Percentiles rank a stretch among this genome's conserved stretches.
phyloP scores from a whole-genome alignment of 2,329 filamentous ascomycete genomes.

The Colletotrichum sp. region DNA sequence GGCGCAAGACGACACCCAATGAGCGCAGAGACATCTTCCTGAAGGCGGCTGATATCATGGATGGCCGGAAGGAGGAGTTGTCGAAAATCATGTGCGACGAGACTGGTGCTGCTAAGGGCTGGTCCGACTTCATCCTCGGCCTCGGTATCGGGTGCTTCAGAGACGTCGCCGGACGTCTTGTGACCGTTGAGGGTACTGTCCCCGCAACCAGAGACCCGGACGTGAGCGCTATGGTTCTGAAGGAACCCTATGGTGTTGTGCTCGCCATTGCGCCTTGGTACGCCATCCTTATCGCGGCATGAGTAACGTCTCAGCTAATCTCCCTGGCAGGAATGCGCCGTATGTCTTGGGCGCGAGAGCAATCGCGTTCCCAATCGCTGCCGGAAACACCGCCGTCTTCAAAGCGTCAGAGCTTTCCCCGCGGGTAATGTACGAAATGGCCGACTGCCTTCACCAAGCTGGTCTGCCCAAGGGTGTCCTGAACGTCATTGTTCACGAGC shows the following conservation, averaged over 20 bases:
- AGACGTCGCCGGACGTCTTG: conserved; percentile 42
- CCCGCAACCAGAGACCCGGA: conserved; percentile 44
- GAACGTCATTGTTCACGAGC: conserved; percentile 71
- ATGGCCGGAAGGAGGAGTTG: conserved; percentile 57
- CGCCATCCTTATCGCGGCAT: background rate
- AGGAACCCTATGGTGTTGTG: conserved; percentile 79
- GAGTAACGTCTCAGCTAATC: background rate
- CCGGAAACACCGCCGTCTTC: conserved; percentile 77
- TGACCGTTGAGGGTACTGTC: conserved; percentile 33
- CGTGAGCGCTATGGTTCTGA: conserved; percentile 61
- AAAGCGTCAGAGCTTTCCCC: conserved; percentile 75
- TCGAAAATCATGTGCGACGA: conserved; percentile 54
- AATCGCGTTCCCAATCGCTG: conserved; percentile 70
- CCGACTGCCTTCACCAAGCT: conserved; percentile 70
- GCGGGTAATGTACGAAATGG: conserved; percentile 65
- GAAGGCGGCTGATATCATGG: conserved; percentile 63
- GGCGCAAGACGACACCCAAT: conserved; percentile 62
- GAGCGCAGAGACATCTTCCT: conserved; percentile 65
- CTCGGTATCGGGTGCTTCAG: conserved; percentile 34
- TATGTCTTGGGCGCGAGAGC: conserved; percentile 58
- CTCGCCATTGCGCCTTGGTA: conserved; percentile 84
- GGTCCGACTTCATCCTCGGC: conserved; percentile 37
- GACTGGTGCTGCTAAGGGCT: conserved; percentile 29
- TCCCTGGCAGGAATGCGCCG: conserved; percentile 56
- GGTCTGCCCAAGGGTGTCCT: conserved; percentile 77